phyloP scores from a whole-genome alignment of 1,284 basidiomycete genomes.

The Ustilago sp. region DNA sequence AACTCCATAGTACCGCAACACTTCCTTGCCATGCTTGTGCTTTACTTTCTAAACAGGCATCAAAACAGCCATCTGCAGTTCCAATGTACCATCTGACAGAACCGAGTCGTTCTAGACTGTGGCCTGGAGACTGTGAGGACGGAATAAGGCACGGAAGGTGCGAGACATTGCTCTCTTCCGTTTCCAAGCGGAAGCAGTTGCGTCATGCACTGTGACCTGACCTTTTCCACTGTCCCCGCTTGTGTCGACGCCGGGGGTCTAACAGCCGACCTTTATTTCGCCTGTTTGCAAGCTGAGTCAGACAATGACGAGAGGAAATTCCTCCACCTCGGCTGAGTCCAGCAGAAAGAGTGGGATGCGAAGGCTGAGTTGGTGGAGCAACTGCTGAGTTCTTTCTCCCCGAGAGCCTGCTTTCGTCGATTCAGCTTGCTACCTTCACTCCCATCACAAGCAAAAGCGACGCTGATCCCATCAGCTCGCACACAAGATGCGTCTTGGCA shows the following conservation, averaged over 20 bases:
- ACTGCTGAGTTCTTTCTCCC: not conserved
- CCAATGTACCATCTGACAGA: slow-evolving; percentile 2
- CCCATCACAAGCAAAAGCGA: not conserved
- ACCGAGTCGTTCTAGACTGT: not conserved
- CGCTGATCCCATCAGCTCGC: not conserved
- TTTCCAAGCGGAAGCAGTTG: too few species aligned
- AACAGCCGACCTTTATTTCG: too few species aligned
- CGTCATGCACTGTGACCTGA: too few species aligned
- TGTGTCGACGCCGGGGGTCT: too few species aligned
- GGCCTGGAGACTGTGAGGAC: not conserved
- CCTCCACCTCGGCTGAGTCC: not conserved
- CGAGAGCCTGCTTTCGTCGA: not conserved
- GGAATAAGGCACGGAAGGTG: too few species aligned
- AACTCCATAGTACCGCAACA: not conserved
- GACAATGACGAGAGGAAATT: slow-evolving; percentile 2
- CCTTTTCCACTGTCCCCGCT: too few species aligned
- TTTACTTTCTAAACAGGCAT: not conserved
- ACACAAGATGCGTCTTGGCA: slow-evolving; percentile 4
- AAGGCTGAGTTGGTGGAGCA: slow-evolving; percentile 1
- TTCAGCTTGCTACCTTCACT: not conserved
- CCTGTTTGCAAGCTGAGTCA: slow-evolving; percentile 5
- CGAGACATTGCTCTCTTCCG: too few species aligned
- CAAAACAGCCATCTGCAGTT: not conserved
- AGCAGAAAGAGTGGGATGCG: slow-evolving; percentile 3
- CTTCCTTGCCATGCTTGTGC: not conserved